These are phyloP conservation scores for Rhizopogon roseolus DNA, from an alignment of 768 basidiomycete species.

Conservation along the genomic window DNA sequence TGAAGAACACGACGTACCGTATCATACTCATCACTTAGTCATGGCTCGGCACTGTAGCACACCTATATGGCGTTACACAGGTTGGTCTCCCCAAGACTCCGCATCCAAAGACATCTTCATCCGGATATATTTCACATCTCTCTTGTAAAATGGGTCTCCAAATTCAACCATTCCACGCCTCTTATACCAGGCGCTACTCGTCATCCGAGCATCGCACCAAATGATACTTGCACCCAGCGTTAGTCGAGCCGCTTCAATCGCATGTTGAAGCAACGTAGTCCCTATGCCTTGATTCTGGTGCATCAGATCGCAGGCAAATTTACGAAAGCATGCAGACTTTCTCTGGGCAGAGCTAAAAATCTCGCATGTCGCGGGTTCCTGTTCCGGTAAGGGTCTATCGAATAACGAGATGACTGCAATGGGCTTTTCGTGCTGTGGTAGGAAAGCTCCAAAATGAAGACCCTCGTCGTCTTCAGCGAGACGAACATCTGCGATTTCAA, in stretches of 20 bases:
- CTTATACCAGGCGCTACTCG: conserved; percentile 45
- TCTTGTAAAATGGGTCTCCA: conserved; percentile 50
- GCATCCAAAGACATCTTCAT: conserved; percentile 37
- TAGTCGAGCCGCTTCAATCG: conserved; percentile 33
- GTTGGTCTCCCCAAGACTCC: neutral
- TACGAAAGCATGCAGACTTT: conserved; percentile 45
- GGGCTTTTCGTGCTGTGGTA: conserved; percentile 29
- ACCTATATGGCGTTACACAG: neutral
- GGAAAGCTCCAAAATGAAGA: conserved; percentile 53
- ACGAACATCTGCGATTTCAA: conserved; percentile 41
- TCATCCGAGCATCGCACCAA: conserved; percentile 57
- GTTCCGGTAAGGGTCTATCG: conserved; percentile 32
- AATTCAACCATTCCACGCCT: conserved; percentile 47
- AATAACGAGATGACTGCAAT: conserved; percentile 58
- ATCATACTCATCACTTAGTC: neutral
- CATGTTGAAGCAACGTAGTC: conserved; percentile 39
- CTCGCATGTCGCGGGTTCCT: neutral
- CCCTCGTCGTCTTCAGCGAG: conserved; percentile 49
- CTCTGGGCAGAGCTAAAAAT: conserved; percentile 1
- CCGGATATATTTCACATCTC: conserved; percentile 48
- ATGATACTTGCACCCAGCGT: conserved; percentile 36
- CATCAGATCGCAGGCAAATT: conserved; percentile 53
- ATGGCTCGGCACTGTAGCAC: neutral
- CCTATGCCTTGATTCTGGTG: conserved; percentile 53
- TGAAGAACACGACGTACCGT: neutral